phyloP scores from a whole-genome alignment of 495 filamentous ascomycete species.

The Hapsidospora chrysogenum region DNA sequence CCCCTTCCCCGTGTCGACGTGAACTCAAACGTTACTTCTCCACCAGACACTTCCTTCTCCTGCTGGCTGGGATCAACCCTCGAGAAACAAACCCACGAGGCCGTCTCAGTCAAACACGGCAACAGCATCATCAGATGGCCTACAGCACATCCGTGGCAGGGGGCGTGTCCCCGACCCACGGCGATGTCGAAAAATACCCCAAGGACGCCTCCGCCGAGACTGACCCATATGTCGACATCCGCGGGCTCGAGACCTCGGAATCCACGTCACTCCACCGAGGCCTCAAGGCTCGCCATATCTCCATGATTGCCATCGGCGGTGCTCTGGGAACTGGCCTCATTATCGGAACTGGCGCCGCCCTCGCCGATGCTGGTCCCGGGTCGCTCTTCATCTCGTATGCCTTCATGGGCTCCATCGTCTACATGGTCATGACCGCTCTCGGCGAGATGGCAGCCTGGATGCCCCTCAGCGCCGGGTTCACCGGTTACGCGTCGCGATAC shows the following conservation, averaged over 20 bases:
- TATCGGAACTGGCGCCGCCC: constrained; percentile 39
- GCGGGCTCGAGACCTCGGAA: constrained; percentile 16
- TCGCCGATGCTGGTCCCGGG: constrained; percentile 52
- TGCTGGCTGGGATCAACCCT: too few relatives aligned
- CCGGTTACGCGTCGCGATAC: constrained; percentile 57
- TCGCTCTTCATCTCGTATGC: constrained; percentile 50
- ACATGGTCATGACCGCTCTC: constrained; percentile 28
- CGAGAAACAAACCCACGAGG: too few relatives aligned
- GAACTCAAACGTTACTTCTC: too few relatives aligned
- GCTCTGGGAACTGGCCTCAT: constrained; percentile 60
- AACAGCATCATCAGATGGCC: too few relatives aligned
- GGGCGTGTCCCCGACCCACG: too few relatives aligned
- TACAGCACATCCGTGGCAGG: too few relatives aligned
- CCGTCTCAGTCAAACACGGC: too few relatives aligned
- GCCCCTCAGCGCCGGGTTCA: constrained; percentile 38
- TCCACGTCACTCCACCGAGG: constrained; percentile 37
- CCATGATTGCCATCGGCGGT: constrained; percentile 75
- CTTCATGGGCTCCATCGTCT: constrained; percentile 31
- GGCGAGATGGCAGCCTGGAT: constrained; percentile 54
- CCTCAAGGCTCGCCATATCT: constrained; percentile 49
- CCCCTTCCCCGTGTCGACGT: too few relatives aligned
- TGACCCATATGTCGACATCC: constrained; percentile 7
- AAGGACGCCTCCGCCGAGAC: not conserved
- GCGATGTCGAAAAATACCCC: constrained; percentile 1
- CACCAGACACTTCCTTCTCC: too few relatives aligned